Evolutionary conservation across 371 early-diverging fungal species (phyloP), one percentile per base, ranked within the genome.

Genomic region (Blakeslea trispora): DNA sequence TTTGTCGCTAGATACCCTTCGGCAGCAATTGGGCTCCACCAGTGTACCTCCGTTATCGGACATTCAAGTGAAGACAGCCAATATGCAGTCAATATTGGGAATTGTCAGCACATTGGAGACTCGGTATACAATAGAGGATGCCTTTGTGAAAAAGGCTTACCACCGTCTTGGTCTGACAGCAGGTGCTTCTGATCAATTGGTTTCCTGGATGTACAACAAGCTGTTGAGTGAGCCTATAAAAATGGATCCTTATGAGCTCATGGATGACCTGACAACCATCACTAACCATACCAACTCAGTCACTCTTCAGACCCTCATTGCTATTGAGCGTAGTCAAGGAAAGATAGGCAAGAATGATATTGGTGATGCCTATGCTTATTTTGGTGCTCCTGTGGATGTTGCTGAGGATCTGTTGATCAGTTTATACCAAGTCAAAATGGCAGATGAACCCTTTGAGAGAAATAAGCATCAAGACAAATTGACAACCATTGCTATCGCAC

Each of bases 361-460:
- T 24, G 66, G 65, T 6, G 69, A 71, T 17, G 87, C 87, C 1
- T 85, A 83, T 53, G 56, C 58, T 15, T 69, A 77, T 50, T 86
- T 83, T 64, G 81, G 74, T 7, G 59, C 81, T 6, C 49, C 66
- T 2, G 63, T 66, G 35, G 52, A 65, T 24, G 45, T 57, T 8
- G 51, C 68, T 45, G 62, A 69, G 61, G 66, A 67, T 64, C 14
- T 62, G 39, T 34, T 72, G 48, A 53, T 70, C 31, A 63, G 74
- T 15, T n/a, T 81, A 34, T 63, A 64, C 58, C 47, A 67, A 28
- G 45, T 70, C 14, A 68, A 80, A 54, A 34, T 62, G 24, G 52
- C 55, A 5, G 77, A 79, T 41, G 74, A 74, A 8, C 80, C 80
- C 4, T 13, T 45, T 3, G 51, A 66, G 17, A 62, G 59, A 39